Conservation (phyloP, 331 rosid genomes). For the Quercus phellos region DNA sequence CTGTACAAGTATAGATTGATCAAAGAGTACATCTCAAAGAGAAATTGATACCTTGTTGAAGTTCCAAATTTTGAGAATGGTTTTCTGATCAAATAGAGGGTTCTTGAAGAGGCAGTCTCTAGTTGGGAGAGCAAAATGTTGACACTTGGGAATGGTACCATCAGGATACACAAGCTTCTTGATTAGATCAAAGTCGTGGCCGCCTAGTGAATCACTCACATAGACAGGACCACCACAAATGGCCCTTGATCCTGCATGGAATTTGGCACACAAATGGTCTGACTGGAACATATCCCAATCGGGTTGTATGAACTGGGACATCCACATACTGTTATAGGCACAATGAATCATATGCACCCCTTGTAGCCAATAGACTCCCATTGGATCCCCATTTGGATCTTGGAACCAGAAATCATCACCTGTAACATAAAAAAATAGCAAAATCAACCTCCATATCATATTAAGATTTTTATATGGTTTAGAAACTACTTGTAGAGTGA, state of each 20-base stretch:
- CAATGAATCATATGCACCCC: constrained; percentile 92
- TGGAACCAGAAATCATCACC: constrained; percentile 97
- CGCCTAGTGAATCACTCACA: constrained; percentile 67
- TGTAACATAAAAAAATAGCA: constrained; percentile 7
- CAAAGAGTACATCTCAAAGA: not conserved
- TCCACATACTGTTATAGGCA: constrained; percentile 92
- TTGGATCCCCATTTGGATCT: constrained; percentile 86
- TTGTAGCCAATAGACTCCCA: constrained; percentile 81
- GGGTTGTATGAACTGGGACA: constrained; percentile 83
- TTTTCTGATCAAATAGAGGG: constrained; percentile 59
- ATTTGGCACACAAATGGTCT: constrained; percentile 74
- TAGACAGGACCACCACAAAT: constrained; percentile 79
- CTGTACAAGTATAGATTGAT: too few species aligned
- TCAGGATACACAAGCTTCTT: constrained; percentile 73
- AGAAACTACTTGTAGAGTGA: not conserved
- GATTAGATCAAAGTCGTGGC: constrained; percentile 69
- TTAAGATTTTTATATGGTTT: too few species aligned
- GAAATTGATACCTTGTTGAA: constrained; percentile 57
- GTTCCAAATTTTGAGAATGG: constrained; percentile 87
- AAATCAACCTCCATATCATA: not conserved
- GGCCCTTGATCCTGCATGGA: constrained; percentile 85
- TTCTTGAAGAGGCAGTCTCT: constrained; percentile 82
- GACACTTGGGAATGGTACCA: constrained; percentile 74
- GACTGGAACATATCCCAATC: constrained; percentile 99
- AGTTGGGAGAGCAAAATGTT: constrained; percentile 72